Percentiles rank a stretch among this genome's conserved stretches.
Conservation (phyloP, 1,284 basidiomycete genomes). For the Cutaneotrichosporon sp. region DNA sequence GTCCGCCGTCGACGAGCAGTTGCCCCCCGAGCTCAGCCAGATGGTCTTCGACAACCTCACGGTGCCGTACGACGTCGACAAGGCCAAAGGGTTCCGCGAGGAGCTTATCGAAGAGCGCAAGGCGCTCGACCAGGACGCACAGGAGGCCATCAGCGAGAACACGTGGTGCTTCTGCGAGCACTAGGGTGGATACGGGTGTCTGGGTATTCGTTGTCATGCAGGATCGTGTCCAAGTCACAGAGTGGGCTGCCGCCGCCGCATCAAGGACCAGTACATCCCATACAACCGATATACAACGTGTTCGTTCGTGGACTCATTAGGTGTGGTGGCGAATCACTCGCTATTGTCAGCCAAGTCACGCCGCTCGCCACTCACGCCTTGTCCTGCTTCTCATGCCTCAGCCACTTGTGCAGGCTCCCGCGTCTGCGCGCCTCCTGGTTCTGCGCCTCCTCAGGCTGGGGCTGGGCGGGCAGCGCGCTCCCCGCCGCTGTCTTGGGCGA, state of each 20-base stretch:
- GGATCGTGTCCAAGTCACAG: too few relatives aligned
- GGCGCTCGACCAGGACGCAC: background rate
- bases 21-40: slow-evolving; percentile 14
- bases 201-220: too few relatives aligned
- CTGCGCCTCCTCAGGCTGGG: background rate
- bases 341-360: too few relatives aligned
- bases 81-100: slow-evolving; percentile 18
- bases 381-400: background rate
- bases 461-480: background rate
- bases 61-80: slow-evolving; percentile 17
- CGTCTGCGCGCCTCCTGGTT: background rate
- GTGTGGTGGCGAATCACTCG: too few relatives aligned
- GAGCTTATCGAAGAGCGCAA: slow-evolving; percentile 26
- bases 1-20: background rate
- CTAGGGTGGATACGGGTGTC: background rate
- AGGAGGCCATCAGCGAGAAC: background rate
- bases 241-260: too few relatives aligned
- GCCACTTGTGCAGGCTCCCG: background rate
- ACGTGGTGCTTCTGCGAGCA: slow-evolving; percentile 23
- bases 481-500: background rate
- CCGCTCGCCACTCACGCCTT: too few relatives aligned
- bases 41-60: slow-evolving; percentile 16
- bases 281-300: too few relatives aligned
- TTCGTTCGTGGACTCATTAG: too few relatives aligned
- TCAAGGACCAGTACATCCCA: too few relatives aligned